A percentile compares a stretch with the other conserved stretches of the same genome.
Conservation (phyloP, 2,329 filamentous ascomycete genomes). For the Hirsutella minnesotensis region DNA sequence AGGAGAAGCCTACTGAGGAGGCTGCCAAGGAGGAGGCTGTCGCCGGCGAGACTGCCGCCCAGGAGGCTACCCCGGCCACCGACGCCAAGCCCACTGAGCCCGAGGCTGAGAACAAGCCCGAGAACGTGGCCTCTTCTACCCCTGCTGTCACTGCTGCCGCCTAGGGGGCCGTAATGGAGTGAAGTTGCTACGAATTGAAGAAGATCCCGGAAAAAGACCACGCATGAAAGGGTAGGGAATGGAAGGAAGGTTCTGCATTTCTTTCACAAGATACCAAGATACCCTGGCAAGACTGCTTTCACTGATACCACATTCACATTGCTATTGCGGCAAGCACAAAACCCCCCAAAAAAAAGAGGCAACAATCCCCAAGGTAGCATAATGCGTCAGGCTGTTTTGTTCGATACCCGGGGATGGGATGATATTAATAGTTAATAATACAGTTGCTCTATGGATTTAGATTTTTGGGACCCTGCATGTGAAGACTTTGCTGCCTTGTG, state of each 20-base stretch:
- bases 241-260: constrained; percentile 43
- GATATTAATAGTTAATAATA: constrained; percentile 34
- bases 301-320: constrained; percentile 29
- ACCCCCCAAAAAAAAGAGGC: constrained; percentile 9
- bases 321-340: constrained; percentile 13
- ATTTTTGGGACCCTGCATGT: not conserved
- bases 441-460: constrained; percentile 20
- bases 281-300: constrained; percentile 41
- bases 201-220: constrained; percentile 11
- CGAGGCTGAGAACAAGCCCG: constrained; percentile 29
- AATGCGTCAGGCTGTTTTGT: constrained; percentile 19
- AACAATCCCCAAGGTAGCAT: constrained; percentile 11
- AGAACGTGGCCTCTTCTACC: constrained; percentile 26
- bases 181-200: constrained; percentile 13
- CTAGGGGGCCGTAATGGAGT: constrained; percentile 23
- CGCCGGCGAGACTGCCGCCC: constrained; percentile 7
- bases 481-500: too few species aligned
- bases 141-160: constrained; percentile 40
- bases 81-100: constrained; percentile 12
- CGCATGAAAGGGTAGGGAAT: constrained; percentile 30
- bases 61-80: too few species aligned
- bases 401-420: constrained; percentile 27
- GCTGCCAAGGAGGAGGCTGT: constrained; percentile 20
- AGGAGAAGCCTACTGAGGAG: constrained; percentile 28
- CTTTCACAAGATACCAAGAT: constrained; percentile 38